Conservation (phyloP, 2,329 filamentous ascomycete species). For the Colletotrichum gigasporum region DNA sequence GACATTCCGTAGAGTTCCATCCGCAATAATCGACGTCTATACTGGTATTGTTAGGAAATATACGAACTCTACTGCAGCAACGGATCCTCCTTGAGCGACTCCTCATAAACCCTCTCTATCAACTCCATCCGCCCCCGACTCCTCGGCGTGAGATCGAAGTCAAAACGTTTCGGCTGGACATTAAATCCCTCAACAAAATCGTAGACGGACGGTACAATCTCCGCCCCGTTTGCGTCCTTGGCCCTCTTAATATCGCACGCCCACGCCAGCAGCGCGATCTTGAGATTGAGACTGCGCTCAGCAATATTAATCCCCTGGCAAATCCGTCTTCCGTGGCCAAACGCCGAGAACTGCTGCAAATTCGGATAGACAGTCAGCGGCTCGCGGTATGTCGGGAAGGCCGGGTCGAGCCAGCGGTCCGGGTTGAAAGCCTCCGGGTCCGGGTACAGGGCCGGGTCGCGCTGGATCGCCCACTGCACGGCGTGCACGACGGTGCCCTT, state of each 20-base stretch:
- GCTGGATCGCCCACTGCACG: slow-evolving; percentile 60
- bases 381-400: slow-evolving; percentile 50
- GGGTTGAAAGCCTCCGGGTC: slow-evolving; percentile 51
- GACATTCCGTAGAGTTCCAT: too few relatives aligned
- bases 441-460: slow-evolving; percentile 50
- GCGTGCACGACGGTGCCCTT: slow-evolving; percentile 61
- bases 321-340: slow-evolving; percentile 64
- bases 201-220: slow-evolving; percentile 25
- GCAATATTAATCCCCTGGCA: slow-evolving; percentile 54
- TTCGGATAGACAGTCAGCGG: slow-evolving; percentile 49
- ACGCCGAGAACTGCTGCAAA: slow-evolving; percentile 52
- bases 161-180: slow-evolving; percentile 22
- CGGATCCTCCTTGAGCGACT: slow-evolving; percentile 18
- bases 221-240: slow-evolving; percentile 31
- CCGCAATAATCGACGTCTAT: too few relatives aligned
- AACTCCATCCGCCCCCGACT: slow-evolving; percentile 1
- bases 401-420: slow-evolving; percentile 46
- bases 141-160: slow-evolving; percentile 19
- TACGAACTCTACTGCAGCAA: not conserved
- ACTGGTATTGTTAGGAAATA: too few relatives aligned
- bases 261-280: slow-evolving; percentile 50
- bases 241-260: slow-evolving; percentile 45
- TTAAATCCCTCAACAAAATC: slow-evolving; percentile 28
- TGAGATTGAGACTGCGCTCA: slow-evolving; percentile 50
- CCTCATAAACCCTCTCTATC: slow-evolving; percentile 12